These are phyloP conservation scores for Mrakia gelida DNA, from an alignment of 768 basidiomycete species.

Conservation along the genomic window DNA sequence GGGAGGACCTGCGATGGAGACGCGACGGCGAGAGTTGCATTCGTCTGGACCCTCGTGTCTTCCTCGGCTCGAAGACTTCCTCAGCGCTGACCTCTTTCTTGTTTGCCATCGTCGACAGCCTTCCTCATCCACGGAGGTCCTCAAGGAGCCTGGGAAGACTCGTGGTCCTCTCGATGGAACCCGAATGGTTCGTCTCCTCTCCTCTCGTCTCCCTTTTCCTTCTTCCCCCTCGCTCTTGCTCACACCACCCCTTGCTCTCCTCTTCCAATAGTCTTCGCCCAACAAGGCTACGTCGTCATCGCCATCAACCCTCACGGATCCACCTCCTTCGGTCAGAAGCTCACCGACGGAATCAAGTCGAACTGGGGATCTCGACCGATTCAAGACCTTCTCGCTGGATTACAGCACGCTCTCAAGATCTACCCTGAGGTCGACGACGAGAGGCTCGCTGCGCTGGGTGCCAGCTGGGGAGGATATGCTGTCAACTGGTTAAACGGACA, in stretches of 20 bases:
- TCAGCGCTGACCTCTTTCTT: background rate
- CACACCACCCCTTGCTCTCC: background rate
- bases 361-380: slow-evolving; percentile 45
- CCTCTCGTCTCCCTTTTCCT: background rate
- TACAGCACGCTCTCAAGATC: slow-evolving; percentile 7
- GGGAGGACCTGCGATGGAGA: too few relatives aligned
- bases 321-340: slow-evolving; percentile 79
- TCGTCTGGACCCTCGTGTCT: too few relatives aligned
- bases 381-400: slow-evolving; percentile 45
- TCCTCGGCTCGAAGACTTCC: too few relatives aligned
- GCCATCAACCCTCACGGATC: slow-evolving; percentile 91
- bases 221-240: background rate
- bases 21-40: too few relatives aligned
- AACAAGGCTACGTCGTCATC: slow-evolving; percentile 82
- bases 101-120: slow-evolving; percentile 40
- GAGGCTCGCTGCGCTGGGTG: slow-evolving; percentile 55
- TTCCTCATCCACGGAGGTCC: slow-evolving; percentile 68
- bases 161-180: slow-evolving; percentile 81
- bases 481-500: slow-evolving; percentile 69
- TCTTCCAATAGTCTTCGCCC: slow-evolving; percentile 57
- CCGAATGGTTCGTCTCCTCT: slow-evolving; percentile 50
- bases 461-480: slow-evolving; percentile 43
- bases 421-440: slow-evolving; percentile 44
- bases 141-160: slow-evolving; percentile 74
- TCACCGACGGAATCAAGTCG: slow-evolving; percentile 42